Evolutionary conservation across 2,329 filamentous ascomycete species (phyloP).

Genomic region (Aquanectria penicillioides): DNA sequence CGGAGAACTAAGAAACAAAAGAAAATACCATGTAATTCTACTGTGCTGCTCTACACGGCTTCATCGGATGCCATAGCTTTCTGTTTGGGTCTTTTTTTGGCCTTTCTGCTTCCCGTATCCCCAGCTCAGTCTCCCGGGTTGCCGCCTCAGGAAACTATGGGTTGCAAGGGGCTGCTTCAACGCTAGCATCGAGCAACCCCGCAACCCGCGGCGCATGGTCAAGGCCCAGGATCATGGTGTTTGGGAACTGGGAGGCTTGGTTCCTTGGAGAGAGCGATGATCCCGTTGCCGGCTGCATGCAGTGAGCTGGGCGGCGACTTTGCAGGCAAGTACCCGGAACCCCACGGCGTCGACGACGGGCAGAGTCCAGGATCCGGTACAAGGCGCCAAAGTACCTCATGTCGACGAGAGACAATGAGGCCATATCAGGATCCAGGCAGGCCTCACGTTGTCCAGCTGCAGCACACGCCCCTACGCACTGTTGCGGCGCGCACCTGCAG

Average conservation of each 20-base stretch:
- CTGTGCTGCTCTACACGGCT: constrained; percentile 24
- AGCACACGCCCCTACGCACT: constrained; percentile 13
- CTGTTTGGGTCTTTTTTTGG: background rate
- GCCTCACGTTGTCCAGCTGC: background rate
- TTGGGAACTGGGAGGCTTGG: too few relatives aligned
- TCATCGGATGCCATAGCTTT: constrained; percentile 10
- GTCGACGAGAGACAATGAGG: constrained; percentile 19
- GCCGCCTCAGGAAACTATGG: constrained; percentile 31
- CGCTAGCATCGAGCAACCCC: constrained; percentile 40
- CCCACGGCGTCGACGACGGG: constrained; percentile 5
- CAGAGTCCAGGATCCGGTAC: constrained; percentile 7
- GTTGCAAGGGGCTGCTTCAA: constrained; percentile 24
- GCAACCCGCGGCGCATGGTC: constrained; percentile 25
- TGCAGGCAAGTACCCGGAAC: constrained; percentile 2
- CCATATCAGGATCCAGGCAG: constrained; percentile 23
- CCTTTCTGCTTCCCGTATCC: background rate
- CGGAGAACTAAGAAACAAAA: constrained; percentile 5
- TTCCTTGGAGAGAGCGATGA: too few relatives aligned
- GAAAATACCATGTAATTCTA: too few relatives aligned
- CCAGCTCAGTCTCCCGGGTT: constrained; percentile 22
- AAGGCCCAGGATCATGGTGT: constrained; percentile 28
- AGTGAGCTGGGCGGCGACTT: constrained; percentile 3
- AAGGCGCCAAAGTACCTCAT: constrained; percentile 17
- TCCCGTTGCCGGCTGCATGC: background rate
- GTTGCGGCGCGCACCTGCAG: background rate